phyloP scores from a whole-genome alignment of 2,329 filamentous ascomycete species.

The Neoscytalidium dimidiatum region DNA sequence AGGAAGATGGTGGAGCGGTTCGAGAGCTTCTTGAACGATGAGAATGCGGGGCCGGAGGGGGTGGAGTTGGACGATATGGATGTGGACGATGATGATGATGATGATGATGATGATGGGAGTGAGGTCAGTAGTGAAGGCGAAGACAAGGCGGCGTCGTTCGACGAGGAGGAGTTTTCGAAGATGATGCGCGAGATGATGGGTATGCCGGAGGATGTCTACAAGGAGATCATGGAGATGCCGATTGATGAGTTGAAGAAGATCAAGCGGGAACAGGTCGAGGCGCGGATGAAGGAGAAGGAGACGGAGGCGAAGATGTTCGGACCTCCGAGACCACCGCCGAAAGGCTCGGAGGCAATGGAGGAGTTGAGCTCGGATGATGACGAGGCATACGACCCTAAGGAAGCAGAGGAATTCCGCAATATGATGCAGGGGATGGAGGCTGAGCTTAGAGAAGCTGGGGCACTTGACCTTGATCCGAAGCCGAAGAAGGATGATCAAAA shows the following conservation, averaged over 20 bases:
- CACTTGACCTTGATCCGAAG: constrained; percentile 51
- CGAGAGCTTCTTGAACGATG: constrained; percentile 86
- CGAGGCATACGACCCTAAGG: constrained; percentile 47
- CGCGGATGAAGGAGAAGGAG: constrained; percentile 5
- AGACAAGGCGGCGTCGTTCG: constrained; percentile 75
- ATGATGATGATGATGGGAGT: constrained; percentile 38
- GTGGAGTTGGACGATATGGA: constrained; percentile 73
- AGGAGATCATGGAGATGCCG: constrained; percentile 35
- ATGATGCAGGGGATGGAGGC: constrained; percentile 71
- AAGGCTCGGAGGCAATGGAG: constrained; percentile 35
- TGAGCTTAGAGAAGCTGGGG: constrained; percentile 70
- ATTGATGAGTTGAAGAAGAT: constrained; percentile 10
- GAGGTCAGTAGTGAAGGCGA: constrained; percentile 60
- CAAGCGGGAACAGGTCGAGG: background rate
- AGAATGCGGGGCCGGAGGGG: constrained; percentile 77
- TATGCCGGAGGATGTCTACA: constrained; percentile 43
- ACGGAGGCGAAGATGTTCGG: constrained; percentile 19
- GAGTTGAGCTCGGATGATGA: constrained; percentile 32
- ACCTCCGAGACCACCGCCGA: constrained; percentile 16
- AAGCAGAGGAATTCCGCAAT: constrained; percentile 64
- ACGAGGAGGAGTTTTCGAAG: constrained; percentile 79
- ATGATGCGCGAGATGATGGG: constrained; percentile 97
- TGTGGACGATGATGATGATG: constrained; percentile 58
- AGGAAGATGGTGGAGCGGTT: constrained; percentile 94
- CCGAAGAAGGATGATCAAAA: constrained; percentile 22